These are phyloP conservation scores for Arabis hirsuta DNA, from an alignment of 345 rosid species.

Conservation along the genomic window DNA sequence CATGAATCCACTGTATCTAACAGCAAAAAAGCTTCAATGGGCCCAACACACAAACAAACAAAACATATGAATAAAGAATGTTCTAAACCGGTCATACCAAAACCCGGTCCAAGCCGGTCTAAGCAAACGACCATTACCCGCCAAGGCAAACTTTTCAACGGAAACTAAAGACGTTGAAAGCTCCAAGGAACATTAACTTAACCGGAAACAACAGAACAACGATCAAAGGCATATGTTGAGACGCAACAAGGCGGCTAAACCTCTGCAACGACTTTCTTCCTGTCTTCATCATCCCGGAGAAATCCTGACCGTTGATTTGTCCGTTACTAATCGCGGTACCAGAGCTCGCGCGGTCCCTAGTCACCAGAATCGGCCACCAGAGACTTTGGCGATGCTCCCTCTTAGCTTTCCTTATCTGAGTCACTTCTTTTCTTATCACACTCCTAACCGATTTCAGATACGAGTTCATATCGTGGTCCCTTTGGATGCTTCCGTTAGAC, in stretches of 20 bases:
- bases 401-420: slow-evolving; percentile 56
- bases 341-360: slow-evolving; percentile 38
- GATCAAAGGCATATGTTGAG: slow-evolving; percentile 86
- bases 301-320: slow-evolving; percentile 49
- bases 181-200: slow-evolving; percentile 64
- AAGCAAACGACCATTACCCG: slow-evolving; percentile 29
- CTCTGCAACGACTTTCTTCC: slow-evolving; percentile 71
- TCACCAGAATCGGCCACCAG: slow-evolving; percentile 68
- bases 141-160: slow-evolving; percentile 29
- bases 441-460: slow-evolving; percentile 63
- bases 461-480: slow-evolving; percentile 87
- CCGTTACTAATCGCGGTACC: slow-evolving; percentile 47
- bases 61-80: slow-evolving; percentile 37
- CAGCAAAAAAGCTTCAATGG: slow-evolving; percentile 12
- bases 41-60: slow-evolving; percentile 20
- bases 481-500: slow-evolving; percentile 69
- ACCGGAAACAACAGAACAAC: slow-evolving; percentile 74
- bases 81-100: slow-evolving; percentile 38
- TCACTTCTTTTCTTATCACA: slow-evolving; percentile 71
- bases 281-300: slow-evolving; percentile 64
- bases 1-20: slow-evolving; percentile 18
- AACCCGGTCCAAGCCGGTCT: slow-evolving; percentile 20
- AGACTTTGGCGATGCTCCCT: slow-evolving; percentile 62
- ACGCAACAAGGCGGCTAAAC: slow-evolving; percentile 71
- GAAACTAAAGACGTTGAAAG: slow-evolving; percentile 49